Evolutionary conservation across 108 stramenopile genomes (phyloP), one percentile per base, ranked within the genome.

Genomic region (Nitzschia sp.): DNA sequence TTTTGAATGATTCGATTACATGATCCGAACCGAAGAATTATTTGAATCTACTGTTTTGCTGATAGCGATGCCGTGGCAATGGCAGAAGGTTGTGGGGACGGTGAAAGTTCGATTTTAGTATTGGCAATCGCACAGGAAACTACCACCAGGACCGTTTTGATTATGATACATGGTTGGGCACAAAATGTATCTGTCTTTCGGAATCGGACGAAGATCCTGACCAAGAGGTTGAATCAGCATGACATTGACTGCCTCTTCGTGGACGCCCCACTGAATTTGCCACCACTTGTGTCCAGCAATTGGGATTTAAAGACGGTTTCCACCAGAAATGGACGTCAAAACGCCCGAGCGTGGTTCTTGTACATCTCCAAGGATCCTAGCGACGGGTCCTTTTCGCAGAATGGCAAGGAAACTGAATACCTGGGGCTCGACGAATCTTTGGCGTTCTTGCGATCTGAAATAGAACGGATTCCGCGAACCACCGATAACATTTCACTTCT

Each of bases 111-210:
- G n/a, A n/a, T n/a, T n/a, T n/a, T n/a, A n/a, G n/a, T n/a, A n/a
- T n/a, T n/a, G n/a, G n/a, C n/a, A n/a, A n/a, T n/a, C n/a, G n/a
- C n/a, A n/a, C n/a, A n/a, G n/a, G n/a, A n/a, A n/a, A n/a, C n/a
- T n/a, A n/a, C n/a, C n/a, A n/a, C n/a, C n/a, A n/a, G 38, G 38
- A 42, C 38, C 18, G n/a, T 35, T 18, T 54, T 80, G 30, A 18
- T 79, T 11, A 68, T 80, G 74, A 46, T 84, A 32, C 79, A 81
- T 59, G 83, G 83, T 15, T 84, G 83, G 83, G 79, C 79, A 8
- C 83, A 84, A 65, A 84, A 84, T 60, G 76, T 60, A 30, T 42
- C 38, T 55, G 83, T 84, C 11, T 73, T 84, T 70, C 49, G 65
- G 25, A 51, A 69, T n/a, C 68, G 70, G 33, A 60, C 83, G 0